A percentile compares a stretch with the other conserved stretches of the same genome.
These are phyloP conservation scores for Magnusiomyces tetraspermus DNA, from an alignment of 1,139 yeast species.

Conservation along the genomic window DNA sequence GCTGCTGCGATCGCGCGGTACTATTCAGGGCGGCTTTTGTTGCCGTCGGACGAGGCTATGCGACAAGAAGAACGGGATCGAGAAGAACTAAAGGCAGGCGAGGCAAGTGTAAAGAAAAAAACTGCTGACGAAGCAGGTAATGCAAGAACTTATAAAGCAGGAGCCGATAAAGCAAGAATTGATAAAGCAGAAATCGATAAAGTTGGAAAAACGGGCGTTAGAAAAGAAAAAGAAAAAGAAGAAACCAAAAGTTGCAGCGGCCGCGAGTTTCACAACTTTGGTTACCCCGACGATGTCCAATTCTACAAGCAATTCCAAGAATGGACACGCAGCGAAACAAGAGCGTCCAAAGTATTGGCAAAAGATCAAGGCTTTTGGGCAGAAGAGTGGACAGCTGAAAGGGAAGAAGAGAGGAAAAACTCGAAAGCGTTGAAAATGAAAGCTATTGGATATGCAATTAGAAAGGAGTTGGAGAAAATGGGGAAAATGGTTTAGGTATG, in stretches of 20 bases:
- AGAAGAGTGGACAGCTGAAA: slow-evolving; percentile 21
- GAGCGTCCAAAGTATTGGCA: background rate
- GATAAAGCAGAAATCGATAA: too few relatives aligned
- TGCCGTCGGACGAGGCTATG: slow-evolving; percentile 41
- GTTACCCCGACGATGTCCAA: slow-evolving; percentile 42
- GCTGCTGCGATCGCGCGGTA: slow-evolving; percentile 48
- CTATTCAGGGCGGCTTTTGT: slow-evolving; percentile 39
- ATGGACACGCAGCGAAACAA: slow-evolving; percentile 29
- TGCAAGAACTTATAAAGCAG: too few relatives aligned
- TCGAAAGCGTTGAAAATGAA: background rate
- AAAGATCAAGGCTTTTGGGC: slow-evolving; percentile 21
- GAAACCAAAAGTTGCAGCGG: slow-evolving; percentile 35
- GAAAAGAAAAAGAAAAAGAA: slow-evolving; percentile 23
- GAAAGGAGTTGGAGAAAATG: background rate
- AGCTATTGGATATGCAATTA: background rate
- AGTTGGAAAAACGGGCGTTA: too few relatives aligned
- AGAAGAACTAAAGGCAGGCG: slow-evolving; percentile 20
- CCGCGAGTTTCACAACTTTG: slow-evolving; percentile 38
- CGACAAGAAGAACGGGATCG: slow-evolving; percentile 35
- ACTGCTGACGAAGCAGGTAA: too few relatives aligned
- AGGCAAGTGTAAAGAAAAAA: background rate
- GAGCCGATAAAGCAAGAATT: too few relatives aligned
- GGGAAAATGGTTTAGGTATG: background rate
- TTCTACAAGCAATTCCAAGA: slow-evolving; percentile 36
- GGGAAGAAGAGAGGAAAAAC: background rate